Base-by-base conservation (phyloP, 371 early-diverging fungal species). In the Mortierella sp. region DNA sequence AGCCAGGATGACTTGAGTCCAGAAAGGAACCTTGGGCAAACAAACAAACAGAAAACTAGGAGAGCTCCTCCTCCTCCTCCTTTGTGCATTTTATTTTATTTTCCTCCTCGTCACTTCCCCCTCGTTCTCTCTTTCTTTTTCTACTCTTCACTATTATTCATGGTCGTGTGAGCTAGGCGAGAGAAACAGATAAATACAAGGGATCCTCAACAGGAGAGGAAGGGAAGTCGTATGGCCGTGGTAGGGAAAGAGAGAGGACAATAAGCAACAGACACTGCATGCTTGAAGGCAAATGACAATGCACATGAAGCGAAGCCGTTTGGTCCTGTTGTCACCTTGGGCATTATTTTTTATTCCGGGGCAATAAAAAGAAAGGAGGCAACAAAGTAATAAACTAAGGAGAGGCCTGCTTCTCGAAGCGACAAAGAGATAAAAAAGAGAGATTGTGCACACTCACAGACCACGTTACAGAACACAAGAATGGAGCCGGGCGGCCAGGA, bases 1-100 rank as follows among this genome's bases (percentile, higher is more conserved):
- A 60, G 60, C 60, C 60, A 19, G 6, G 21, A 63, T 8, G 34
- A 13, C 3, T 34, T 31, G 31, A 8, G 6, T 13, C 31, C 19
- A 63, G 16, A 34, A 63, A 63, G 16, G 21, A 63, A 63, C 63
- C 63, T 63, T 63, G 63, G 73, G n/a, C 50, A 73, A 21, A 34
- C 6, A 55, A 45, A 45, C 34, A 38, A 54, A 73, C 50, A 55
- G 73, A 73, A 54, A 34, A n/a, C 45, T 28, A 73, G 73, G 42
- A 68, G 68, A 68, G 68, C 68, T 68, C 65, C 5, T 38, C 42
- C 68, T 68, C 65, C 5, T 38, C 42, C 21, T 63, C n/a, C n/a
- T 55, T 24, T 63, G 34, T 31, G 2, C 34, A 24, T 21, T 38
- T 38, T 38, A 38, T 38, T 38, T 68, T 10, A 24, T 68, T 24